Conservation (phyloP, 2,329 filamentous ascomycete genomes). For the Tolypocladium album region DNA sequence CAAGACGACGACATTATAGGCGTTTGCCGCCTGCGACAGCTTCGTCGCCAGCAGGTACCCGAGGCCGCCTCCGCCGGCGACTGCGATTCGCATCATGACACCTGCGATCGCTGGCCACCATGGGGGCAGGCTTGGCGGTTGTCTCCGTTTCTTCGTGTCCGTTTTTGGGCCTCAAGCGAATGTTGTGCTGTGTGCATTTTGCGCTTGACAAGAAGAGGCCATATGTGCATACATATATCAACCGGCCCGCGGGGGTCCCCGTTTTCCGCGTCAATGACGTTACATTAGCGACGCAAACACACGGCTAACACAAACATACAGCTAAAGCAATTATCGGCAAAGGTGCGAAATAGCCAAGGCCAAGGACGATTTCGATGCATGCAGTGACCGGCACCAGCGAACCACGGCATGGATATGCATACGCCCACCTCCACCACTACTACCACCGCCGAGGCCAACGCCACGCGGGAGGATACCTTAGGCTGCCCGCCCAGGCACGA, state of each 20-base stretch:
- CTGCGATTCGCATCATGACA: slow-evolving; percentile 37
- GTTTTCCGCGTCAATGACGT: slow-evolving; percentile 13
- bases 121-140: slow-evolving; percentile 2
- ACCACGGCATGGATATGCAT: not conserved
- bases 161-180: not conserved
- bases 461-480: slow-evolving; percentile 4
- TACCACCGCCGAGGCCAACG: not conserved
- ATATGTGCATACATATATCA: slow-evolving; percentile 8
- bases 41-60: slow-evolving; percentile 37
- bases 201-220: not conserved
- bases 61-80: slow-evolving; percentile 34
- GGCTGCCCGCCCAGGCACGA: not conserved
- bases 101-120: slow-evolving; percentile 7
- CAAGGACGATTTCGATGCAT: slow-evolving; percentile 5
- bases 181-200: not conserved
- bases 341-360: slow-evolving; percentile 3
- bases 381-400: slow-evolving; percentile 5
- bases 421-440: slow-evolving; percentile 3
- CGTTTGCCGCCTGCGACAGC: slow-evolving; percentile 45
- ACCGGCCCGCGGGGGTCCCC: slow-evolving; percentile 3
- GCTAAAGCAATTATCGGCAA: slow-evolving; percentile 7
- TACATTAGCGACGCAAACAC: slow-evolving; percentile 10
- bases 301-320: slow-evolving; percentile 1
- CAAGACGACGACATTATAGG: slow-evolving; percentile 59
- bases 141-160: not conserved